Base-by-base conservation (phyloP, 1,284 basidiomycete genomes). In the Moniliophthora roreri region DNA sequence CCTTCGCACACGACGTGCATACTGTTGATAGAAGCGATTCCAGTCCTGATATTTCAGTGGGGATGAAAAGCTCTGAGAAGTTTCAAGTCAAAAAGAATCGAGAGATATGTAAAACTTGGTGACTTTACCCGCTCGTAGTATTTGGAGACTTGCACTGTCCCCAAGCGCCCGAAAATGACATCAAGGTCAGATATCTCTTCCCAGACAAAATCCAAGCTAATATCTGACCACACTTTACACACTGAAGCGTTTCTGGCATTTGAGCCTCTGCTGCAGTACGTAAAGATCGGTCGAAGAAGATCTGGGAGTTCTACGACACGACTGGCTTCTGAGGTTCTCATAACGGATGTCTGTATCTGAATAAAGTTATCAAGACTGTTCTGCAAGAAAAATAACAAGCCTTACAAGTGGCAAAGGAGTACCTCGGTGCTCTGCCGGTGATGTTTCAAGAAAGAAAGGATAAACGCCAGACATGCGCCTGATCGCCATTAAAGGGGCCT, bases 161-260 rank as follows among this genome's bases (percentile, higher is more conserved):
- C 48, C 16, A 49, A 35, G 16, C 34, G 48, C 3, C 6, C 1
- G n/a, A 49, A 24, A 11, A 49, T 10, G 16, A 38, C 34, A 21
- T 24, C 38, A 18, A 49, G 11, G 10, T 20, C 41, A 18, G 32
- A 18, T 28, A 36, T 37, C 10, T 37, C 48, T n/a, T 36, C 10
- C 48, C 48, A 49, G n/a, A 49, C 16, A 38, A 49, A 21, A 23
- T 24, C 34, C 6, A 49, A 21, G 10, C 34, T 35, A 34, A 37
- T 38, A 9, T 38, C 9, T 4, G 48, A 36, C 48, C 48, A 49
- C 16, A 24, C 20, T 37, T 38, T 49, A n/a, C 35, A 37, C 5
- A 49, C 48, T 11, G 21, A 18, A 21, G 34, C 48, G 38, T 35
- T 37, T 21, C 21, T 37, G 1, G 48, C 28, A 24, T 49, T 49